phyloP scores from a whole-genome alignment of 495 filamentous ascomycete species.

The Antarctomyces pellizariae region DNA sequence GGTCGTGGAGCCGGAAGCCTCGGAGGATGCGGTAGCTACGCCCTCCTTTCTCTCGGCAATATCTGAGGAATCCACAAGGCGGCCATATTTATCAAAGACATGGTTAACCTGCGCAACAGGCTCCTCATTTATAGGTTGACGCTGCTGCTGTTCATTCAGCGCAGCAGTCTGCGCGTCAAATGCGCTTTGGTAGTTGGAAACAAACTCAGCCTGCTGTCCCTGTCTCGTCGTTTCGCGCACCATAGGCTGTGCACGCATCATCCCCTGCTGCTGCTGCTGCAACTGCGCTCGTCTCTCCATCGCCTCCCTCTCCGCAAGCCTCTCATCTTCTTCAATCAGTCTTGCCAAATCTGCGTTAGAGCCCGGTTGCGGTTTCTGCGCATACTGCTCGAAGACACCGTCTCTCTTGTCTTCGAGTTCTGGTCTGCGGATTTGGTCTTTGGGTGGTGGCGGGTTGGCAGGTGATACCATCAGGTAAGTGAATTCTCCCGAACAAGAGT shows the following conservation, averaged over 20 bases:
- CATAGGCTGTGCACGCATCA: slow-evolving; percentile 23
- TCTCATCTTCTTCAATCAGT: slow-evolving; percentile 10
- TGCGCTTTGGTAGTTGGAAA: no score
- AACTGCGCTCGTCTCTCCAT: slow-evolving; percentile 13
- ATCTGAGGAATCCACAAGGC: slow-evolving; percentile 16
- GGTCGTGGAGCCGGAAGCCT: slow-evolving; percentile 6
- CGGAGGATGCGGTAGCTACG: slow-evolving; percentile 1
- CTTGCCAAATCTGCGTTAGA: slow-evolving; percentile 12
- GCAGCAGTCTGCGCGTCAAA: slow-evolving; percentile 17
- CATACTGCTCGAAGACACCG: slow-evolving; percentile 20
- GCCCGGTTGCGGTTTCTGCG: slow-evolving; percentile 23
- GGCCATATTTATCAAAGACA: slow-evolving; percentile 29
- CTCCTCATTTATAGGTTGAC: no score
- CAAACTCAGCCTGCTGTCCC: no score
- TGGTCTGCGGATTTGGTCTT: no score
- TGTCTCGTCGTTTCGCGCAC: no score
- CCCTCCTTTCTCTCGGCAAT: slow-evolving; percentile 2
- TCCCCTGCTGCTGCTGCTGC: slow-evolving; percentile 19
- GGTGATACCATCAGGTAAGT: slow-evolving; percentile 41
- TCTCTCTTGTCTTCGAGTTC: slow-evolving; percentile 27
- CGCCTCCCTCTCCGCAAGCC: slow-evolving; percentile 9
- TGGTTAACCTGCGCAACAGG: slow-evolving; percentile 30
- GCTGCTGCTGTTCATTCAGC: slow-evolving; percentile 16
- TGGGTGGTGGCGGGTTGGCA: slow-evolving; percentile 33
- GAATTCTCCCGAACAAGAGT: slow-evolving; percentile 37